Conservation (phyloP, 768 basidiomycete species). For the Panellus pusillus region DNA sequence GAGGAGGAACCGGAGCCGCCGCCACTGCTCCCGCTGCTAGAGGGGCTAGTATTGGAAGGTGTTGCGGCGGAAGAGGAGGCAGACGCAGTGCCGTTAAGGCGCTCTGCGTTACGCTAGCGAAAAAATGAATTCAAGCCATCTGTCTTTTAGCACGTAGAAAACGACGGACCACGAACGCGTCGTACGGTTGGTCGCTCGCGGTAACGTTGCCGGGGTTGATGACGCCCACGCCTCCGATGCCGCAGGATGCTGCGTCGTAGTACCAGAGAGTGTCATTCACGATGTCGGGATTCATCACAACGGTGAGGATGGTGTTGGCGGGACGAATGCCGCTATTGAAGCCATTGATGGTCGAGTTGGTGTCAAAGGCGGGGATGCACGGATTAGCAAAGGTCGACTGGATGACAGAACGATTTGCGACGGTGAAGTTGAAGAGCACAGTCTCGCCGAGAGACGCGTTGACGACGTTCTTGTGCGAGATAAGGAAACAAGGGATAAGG, state of each 20-base stretch:
- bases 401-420: conserved; percentile 54
- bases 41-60: too few relatives aligned
- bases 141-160: too few relatives aligned
- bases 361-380: conserved; percentile 50
- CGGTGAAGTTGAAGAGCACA: conserved; percentile 59
- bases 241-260: conserved; percentile 56
- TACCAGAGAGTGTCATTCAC: conserved; percentile 56
- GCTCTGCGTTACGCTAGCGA: too few relatives aligned
- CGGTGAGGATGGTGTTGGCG: conserved; percentile 44
- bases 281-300: conserved; percentile 44
- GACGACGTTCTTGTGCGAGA: conserved; percentile 40
- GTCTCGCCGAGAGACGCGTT: conserved; percentile 46
- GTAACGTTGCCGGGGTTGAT: conserved; percentile 54
- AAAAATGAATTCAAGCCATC: too few relatives aligned
- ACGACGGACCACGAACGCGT: conserved; percentile 19
- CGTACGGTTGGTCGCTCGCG: conserved; percentile 32
- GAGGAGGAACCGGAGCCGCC: too few relatives aligned
- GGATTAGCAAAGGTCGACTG: conserved; percentile 57
- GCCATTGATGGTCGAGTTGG: conserved; percentile 52
- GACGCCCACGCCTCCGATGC: conserved; percentile 57
- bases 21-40: too few relatives aligned
- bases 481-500: neutral
- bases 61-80: too few relatives aligned
- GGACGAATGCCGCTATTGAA: conserved; percentile 57
- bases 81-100: too few relatives aligned